Evolutionary conservation across 805 yeast species (phyloP).

Genomic region (Wickerhamiella cacticola): DNA sequence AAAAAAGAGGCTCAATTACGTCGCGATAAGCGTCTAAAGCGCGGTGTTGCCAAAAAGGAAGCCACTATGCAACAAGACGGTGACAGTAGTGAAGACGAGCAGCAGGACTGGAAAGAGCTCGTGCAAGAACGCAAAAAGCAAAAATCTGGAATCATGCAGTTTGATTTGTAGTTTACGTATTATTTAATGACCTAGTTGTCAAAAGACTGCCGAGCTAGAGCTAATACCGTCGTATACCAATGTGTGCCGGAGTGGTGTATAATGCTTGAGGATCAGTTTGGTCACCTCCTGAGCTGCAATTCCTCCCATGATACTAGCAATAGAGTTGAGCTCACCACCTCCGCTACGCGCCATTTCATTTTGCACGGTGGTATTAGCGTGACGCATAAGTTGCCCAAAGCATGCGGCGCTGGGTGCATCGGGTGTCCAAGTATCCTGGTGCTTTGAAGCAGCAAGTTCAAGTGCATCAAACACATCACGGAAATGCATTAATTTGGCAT

Average conservation of each 20-base stretch:
- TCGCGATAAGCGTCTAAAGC: slow-evolving; percentile 53
- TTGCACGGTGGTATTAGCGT: background rate
- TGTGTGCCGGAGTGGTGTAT: slow-evolving; percentile 61
- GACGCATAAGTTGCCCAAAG: background rate
- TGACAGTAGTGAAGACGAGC: slow-evolving; percentile 35
- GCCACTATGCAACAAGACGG: slow-evolving; percentile 9
- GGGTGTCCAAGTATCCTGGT: slow-evolving; percentile 2
- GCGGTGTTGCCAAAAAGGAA: slow-evolving; percentile 41
- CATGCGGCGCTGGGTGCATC: background rate
- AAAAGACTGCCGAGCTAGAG: slow-evolving; percentile 9
- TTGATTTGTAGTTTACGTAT: slow-evolving; percentile 38
- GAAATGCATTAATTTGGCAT: slow-evolving; percentile 15
- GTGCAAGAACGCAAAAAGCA: slow-evolving; percentile 50
- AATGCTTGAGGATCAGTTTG: slow-evolving; percentile 66
- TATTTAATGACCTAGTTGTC: slow-evolving; percentile 13
- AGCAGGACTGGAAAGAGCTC: slow-evolving; percentile 79
- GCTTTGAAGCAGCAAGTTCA: slow-evolving; percentile 8
- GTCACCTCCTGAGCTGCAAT: slow-evolving; percentile 73
- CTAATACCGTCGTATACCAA: slow-evolving; percentile 60
- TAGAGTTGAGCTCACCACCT: slow-evolving; percentile 42
- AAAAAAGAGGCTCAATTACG: slow-evolving; percentile 53
- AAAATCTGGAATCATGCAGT: slow-evolving; percentile 39
- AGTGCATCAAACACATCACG: slow-evolving; percentile 19
- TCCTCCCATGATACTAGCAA: slow-evolving; percentile 68
- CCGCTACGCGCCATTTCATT: slow-evolving; percentile 24